Evolutionary conservation across 148 eudicot genomes (phyloP).

Genomic region (Dianthus caryophyllus): DNA sequence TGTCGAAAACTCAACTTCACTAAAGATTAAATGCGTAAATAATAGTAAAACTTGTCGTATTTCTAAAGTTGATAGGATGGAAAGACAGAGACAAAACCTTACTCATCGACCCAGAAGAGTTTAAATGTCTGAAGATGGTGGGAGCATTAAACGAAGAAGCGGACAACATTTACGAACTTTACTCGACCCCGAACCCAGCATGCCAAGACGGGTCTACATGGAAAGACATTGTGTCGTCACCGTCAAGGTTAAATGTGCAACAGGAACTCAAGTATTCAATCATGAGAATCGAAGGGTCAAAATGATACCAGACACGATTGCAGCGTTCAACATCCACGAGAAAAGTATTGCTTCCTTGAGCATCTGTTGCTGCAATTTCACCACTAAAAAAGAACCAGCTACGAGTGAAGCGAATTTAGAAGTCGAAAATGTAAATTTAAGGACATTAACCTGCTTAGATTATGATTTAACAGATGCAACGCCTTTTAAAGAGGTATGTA

Average conservation of each 20-base stretch:
- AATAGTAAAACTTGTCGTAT: slow-evolving; percentile 16
- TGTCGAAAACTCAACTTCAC: no score
- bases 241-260: slow-evolving; percentile 83
- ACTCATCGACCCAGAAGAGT: slow-evolving; percentile 89
- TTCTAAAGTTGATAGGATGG: slow-evolving; percentile 94
- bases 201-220: slow-evolving; percentile 65
- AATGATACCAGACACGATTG: slow-evolving; percentile 16
- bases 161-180: slow-evolving; percentile 70
- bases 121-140: slow-evolving; percentile 54
- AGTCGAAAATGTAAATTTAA: slow-evolving; percentile 21
- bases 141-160: slow-evolving; percentile 71
- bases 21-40: not conserved
- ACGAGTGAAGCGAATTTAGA: slow-evolving; percentile 17
- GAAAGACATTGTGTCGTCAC: slow-evolving; percentile 94
- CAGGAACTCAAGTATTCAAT: slow-evolving; percentile 85
- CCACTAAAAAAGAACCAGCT: not conserved
- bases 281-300: slow-evolving; percentile 60
- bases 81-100: slow-evolving; percentile 87
- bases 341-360: slow-evolving; percentile 17
- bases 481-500: slow-evolving; percentile 3
- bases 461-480: slow-evolving; percentile 7
- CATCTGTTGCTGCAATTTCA: slow-evolving; percentile 15
- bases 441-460: slow-evolving; percentile 12
- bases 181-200: slow-evolving; percentile 59
- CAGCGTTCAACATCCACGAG: slow-evolving; percentile 9